Base-by-base conservation (phyloP, 768 basidiomycete genomes). In the Lentinus brumalis region DNA sequence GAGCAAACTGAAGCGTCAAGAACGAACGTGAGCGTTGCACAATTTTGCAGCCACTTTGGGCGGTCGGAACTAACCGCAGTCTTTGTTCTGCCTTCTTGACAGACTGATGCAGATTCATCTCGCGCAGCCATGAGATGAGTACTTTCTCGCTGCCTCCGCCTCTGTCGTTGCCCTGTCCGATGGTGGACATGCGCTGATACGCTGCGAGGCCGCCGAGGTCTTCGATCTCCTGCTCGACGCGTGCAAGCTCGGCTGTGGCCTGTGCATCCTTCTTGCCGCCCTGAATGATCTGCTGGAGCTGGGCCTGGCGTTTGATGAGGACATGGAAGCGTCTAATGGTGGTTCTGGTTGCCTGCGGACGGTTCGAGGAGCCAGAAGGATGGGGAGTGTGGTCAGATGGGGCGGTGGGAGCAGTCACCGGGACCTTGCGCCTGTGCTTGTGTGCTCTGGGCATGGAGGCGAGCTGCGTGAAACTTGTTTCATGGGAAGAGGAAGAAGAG, bases 121-220 rank as follows among this genome's bases (percentile, higher is more conserved):
- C 85, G 61, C 83, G 82, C 62, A 97, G 73, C 92, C 93, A 97
- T 41, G 67, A 69, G 45, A 96, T 81, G 26, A 95, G 74, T 3
- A 94, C 77, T 69, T 85, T 91, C 68, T 96, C 91, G 68, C 89
- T 93, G 6, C 94, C 95, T 4, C 95, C 95, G 9, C 95, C 95
- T 54, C 95, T 78, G 60, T 94, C 90, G 8, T 75, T 79, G 3
- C 85, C 83, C 70, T 97, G 95, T 1, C 95, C 95, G 15, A 90
- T 78, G 56, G 76, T 82, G 35, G 93, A 95, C 82, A 94, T 92
- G 41, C 77, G 81, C 71, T 97, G 94, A 71, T 97, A 97, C 29
- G 77, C 78, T 56, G 86, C 84, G 40, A 97, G 69, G 2, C 93
- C 94, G 4, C 94, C 94, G n/a, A 92, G 75, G 12, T 75, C 74